These are phyloP conservation scores for Lathyrus aphaca DNA, from an alignment of 306 rosid genomes.

Conservation along the genomic window DNA sequence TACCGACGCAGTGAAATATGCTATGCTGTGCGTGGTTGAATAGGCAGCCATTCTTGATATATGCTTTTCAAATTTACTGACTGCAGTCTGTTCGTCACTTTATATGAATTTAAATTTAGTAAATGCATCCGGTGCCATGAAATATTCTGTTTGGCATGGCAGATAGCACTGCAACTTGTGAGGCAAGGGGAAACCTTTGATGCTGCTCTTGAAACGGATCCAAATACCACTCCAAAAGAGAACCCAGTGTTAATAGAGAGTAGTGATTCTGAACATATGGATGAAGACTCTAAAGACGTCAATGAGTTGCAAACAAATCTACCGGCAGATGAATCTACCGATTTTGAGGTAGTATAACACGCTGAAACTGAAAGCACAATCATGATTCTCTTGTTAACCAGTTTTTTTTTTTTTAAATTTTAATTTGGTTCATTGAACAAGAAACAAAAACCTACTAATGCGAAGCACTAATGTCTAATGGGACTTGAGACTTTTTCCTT, in stretches of 20 bases:
- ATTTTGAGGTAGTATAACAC: constrained; percentile 55
- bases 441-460: constrained; percentile 17
- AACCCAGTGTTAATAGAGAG: constrained; percentile 38
- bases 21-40: constrained; percentile 13
- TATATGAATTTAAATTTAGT: constrained; percentile 31
- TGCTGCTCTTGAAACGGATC: constrained; percentile 42
- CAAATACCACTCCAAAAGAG: constrained; percentile 38
- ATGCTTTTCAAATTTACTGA: not conserved
- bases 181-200: constrained; percentile 61
- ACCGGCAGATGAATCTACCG: constrained; percentile 47
- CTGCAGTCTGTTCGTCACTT: constrained; percentile 18
- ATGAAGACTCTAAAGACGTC: constrained; percentile 44
- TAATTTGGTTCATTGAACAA: constrained; percentile 23
- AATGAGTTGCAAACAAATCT: constrained; percentile 40
- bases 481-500: constrained; percentile 9
- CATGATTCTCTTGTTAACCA: constrained; percentile 5
- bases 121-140: constrained; percentile 22
- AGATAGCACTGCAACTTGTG: constrained; percentile 93
- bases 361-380: constrained; percentile 8
- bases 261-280: constrained; percentile 42
- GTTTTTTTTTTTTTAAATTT: not conserved
- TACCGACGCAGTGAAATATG: not conserved
- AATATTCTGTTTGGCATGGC: constrained; percentile 48
- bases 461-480: constrained; percentile 9
- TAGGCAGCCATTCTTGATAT: constrained; percentile 17